A percentile compares a stretch with the other conserved stretches of the same genome.
phyloP scores from a whole-genome alignment of 768 basidiomycete species.

The Leccinum boreale region DNA sequence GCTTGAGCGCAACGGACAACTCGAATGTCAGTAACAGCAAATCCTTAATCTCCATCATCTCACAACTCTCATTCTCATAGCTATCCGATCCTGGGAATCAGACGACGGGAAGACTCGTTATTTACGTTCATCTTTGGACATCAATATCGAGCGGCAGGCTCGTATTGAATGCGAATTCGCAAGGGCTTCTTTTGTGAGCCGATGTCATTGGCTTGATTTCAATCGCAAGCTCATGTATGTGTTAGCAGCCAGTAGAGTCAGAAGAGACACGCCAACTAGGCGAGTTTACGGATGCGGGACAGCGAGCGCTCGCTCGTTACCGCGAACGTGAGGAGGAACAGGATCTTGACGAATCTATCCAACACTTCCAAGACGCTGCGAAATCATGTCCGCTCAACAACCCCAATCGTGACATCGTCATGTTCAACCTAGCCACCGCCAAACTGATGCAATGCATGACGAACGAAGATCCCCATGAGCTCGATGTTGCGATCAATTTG shows the following conservation, averaged over 20 bases:
- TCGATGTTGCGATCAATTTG: slow-evolving; percentile 1
- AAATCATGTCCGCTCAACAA: slow-evolving; percentile 5
- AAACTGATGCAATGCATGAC: neutral
- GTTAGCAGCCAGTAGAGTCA: neutral
- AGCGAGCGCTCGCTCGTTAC: neutral
- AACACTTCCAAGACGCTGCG: slow-evolving; percentile 7
- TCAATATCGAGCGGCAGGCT: neutral
- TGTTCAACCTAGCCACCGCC: slow-evolving; percentile 9
- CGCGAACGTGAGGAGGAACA: neutral
- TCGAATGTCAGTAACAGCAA: neutral
- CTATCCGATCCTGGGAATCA: neutral
- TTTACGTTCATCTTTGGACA: neutral
- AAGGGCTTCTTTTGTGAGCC: neutral
- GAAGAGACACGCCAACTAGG: neutral
- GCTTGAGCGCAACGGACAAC: neutral
- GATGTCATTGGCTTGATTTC: too few species aligned
- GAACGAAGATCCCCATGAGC: neutral
- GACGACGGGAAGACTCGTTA: neutral
- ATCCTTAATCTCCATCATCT: neutral
- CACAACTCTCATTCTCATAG: neutral
- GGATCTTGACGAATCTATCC: slow-evolving; percentile 19
- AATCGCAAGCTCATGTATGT: neutral
- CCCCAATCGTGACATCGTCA: slow-evolving; percentile 6
- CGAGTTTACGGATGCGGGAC: neutral
- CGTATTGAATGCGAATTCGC: neutral